Conservation (phyloP, 2,329 filamentous ascomycete species). For the Nigrospora oryzae region DNA sequence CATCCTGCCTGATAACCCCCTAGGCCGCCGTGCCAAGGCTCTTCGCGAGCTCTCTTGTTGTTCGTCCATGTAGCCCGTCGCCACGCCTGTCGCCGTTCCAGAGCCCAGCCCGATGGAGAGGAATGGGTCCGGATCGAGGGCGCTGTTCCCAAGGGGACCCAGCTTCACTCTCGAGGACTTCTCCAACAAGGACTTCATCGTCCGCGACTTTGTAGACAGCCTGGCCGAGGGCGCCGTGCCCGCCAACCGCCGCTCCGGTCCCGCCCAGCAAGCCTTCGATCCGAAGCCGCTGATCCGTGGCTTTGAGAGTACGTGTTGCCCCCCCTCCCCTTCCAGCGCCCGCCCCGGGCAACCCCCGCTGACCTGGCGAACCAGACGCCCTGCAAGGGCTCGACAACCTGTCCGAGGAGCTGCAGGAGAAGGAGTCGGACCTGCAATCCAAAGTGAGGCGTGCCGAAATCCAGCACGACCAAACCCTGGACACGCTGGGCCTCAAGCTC, state of each 20-base stretch:
- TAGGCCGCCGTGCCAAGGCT: too few relatives aligned
- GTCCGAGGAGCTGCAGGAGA: slow-evolving; percentile 77
- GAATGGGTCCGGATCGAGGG: slow-evolving; percentile 42
- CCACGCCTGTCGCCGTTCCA: not conserved
- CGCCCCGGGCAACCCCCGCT: too few relatives aligned
- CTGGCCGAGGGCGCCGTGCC: slow-evolving; percentile 79
- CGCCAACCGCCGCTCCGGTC: slow-evolving; percentile 69
- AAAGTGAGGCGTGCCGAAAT: slow-evolving; percentile 86
- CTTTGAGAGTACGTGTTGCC: slow-evolving; percentile 60
- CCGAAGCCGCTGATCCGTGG: slow-evolving; percentile 94
- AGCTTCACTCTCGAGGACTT: slow-evolving; percentile 85
- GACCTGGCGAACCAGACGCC: slow-evolving; percentile 36
- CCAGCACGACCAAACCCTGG: slow-evolving; percentile 86
- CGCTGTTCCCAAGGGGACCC: slow-evolving; percentile 69
- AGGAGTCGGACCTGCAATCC: slow-evolving; percentile 83
- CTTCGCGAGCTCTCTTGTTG: not conserved
- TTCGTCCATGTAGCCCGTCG: not conserved
- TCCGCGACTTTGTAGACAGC: slow-evolving; percentile 93
- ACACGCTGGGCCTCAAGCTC: slow-evolving; percentile 78
- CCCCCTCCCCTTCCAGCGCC: not conserved
- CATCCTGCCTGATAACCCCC: too few relatives aligned
- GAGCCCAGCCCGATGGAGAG: slow-evolving; percentile 28
- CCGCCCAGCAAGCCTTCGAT: slow-evolving; percentile 64
- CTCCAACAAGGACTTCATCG: slow-evolving; percentile 88
- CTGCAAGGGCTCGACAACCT: slow-evolving; percentile 61